phyloP scores from a whole-genome alignment of 768 basidiomycete genomes.

The Stropharia rugosoannulata region DNA sequence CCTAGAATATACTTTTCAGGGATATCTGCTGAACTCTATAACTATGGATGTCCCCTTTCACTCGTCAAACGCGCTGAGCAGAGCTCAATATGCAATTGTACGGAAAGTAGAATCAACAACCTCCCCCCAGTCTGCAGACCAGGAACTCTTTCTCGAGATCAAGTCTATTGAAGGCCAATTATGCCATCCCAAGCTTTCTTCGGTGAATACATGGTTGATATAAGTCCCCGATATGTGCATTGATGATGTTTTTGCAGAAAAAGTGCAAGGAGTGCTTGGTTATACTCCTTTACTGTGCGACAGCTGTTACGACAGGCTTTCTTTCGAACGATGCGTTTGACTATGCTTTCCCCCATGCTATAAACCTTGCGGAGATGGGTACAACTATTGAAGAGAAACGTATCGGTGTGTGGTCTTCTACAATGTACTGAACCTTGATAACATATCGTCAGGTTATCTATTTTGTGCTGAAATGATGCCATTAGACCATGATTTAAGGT shows the following conservation, averaged over 20 bases:
- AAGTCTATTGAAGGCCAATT: constrained; percentile 54
- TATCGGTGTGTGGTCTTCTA: constrained; percentile 47
- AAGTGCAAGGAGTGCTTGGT: constrained; percentile 67
- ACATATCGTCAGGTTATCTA: constrained; percentile 57
- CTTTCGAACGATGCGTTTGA: constrained; percentile 47
- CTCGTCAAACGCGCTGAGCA: constrained; percentile 75
- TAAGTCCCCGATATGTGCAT: constrained; percentile 1
- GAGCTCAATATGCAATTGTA: constrained; percentile 75
- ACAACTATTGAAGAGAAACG: constrained; percentile 59
- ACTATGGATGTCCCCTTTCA: constrained; percentile 74
- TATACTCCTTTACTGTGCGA: constrained; percentile 68
- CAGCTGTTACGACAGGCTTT: constrained; percentile 43
- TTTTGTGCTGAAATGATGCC: constrained; percentile 79
- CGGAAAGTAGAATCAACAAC: constrained; percentile 65
- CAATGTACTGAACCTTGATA: background rate
- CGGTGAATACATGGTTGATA: constrained; percentile 42
- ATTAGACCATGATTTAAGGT: constrained; percentile 60
- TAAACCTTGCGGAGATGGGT: constrained; percentile 76
- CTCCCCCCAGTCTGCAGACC: constrained; percentile 59
- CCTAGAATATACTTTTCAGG: too few species aligned
- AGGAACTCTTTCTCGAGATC: constrained; percentile 58
- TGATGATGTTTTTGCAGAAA: constrained; percentile 38
- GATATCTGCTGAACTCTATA: background rate
- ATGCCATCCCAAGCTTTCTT: constrained; percentile 43
- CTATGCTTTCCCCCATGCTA: constrained; percentile 75